A percentile compares a stretch with the other conserved stretches of the same genome.
phyloP scores from a whole-genome alignment of 495 filamentous ascomycete genomes.

The Penicillium atrosanguineum region DNA sequence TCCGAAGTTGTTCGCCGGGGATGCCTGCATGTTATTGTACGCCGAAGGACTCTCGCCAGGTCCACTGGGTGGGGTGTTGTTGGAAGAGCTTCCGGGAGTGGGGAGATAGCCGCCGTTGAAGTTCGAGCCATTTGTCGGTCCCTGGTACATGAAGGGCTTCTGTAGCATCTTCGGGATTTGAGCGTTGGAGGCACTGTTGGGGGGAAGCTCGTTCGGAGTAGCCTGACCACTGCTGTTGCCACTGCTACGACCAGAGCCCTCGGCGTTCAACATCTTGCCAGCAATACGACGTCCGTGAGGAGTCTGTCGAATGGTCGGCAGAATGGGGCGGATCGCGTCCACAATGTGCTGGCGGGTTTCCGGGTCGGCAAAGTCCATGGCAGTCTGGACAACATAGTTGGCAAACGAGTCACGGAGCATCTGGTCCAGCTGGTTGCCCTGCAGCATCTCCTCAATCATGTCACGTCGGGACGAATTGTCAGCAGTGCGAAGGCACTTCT shows the following conservation, averaged over 20 bases:
- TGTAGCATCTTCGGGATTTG: constrained; percentile 19
- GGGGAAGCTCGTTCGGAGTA: constrained; percentile 37
- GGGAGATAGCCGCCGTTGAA: constrained; percentile 29
- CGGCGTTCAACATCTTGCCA: constrained; percentile 65
- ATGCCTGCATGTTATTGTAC: constrained; percentile 25
- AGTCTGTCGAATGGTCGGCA: constrained; percentile 78
- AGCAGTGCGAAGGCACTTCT: constrained; percentile 90
- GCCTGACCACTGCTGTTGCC: constrained; percentile 36
- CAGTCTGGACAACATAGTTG: constrained; percentile 98
- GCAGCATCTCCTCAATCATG: constrained; percentile 80
- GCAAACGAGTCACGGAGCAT: constrained; percentile 88
- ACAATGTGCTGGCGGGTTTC: constrained; percentile 69
- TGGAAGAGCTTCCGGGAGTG: constrained; percentile 28
- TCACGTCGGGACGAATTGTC: constrained; percentile 65
- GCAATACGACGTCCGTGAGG: constrained; percentile 92
- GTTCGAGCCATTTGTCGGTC: constrained; percentile 19
- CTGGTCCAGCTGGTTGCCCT: constrained; percentile 72
- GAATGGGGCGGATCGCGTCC: constrained; percentile 76
- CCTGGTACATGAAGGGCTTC: constrained; percentile 32
- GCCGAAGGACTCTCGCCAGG: constrained; percentile 29
- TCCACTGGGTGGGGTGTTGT: constrained; percentile 32
- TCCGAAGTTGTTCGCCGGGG: constrained; percentile 20
- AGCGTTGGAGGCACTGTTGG: constrained; percentile 28
- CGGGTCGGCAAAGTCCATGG: constrained; percentile 77
- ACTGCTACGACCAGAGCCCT: constrained; percentile 36